Evolutionary conservation across 495 filamentous ascomycete genomes (phyloP).

Genomic region (Haplographium delicatum): DNA sequence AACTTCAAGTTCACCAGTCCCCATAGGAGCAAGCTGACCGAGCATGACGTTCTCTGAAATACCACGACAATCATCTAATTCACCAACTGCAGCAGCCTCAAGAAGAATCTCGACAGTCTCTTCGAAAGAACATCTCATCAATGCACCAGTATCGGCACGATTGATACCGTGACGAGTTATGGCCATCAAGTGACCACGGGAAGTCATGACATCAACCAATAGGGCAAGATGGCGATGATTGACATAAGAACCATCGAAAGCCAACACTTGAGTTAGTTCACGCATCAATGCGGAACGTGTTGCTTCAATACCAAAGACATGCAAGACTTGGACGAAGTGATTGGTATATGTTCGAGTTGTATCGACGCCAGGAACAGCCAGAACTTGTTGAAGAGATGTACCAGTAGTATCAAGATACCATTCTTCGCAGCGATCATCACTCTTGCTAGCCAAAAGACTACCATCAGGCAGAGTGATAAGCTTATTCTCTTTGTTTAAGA

Average conservation of each 20-base stretch:
- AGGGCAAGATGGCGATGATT: conserved; percentile 96
- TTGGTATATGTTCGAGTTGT: conserved; percentile 88
- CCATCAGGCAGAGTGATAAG: conserved; percentile 61
- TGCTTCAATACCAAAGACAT: conserved; percentile 94
- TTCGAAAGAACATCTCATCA: conserved; percentile 99
- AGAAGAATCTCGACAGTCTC: conserved; percentile 98
- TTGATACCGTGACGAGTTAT: conserved; percentile 99
- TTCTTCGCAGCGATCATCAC: conserved; percentile 69
- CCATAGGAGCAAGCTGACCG: conserved; percentile 92
- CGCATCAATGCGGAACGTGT: conserved; percentile 77
- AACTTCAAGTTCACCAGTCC: conserved; percentile 91
- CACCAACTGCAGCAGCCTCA: conserved; percentile 87
- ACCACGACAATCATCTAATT: conserved; percentile 95
- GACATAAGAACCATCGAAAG: conserved; percentile 98
- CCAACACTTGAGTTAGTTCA: conserved; percentile 84
- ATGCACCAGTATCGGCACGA: conserved; percentile 89
- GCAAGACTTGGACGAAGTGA: conserved; percentile 87
- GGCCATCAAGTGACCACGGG: conserved; percentile 85
- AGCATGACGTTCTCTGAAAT: conserved; percentile 99
- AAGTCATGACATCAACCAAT: conserved; percentile 98
- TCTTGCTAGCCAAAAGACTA: conserved; percentile 61
- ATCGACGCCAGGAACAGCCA: conserved; percentile 85
- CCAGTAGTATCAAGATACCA: conserved; percentile 95
- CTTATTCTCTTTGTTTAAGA: conserved; percentile 75
- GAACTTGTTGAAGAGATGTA: conserved; percentile 73